phyloP scores from a whole-genome alignment of 164 flowering plant genomes.

The Akebia trifoliata region DNA sequence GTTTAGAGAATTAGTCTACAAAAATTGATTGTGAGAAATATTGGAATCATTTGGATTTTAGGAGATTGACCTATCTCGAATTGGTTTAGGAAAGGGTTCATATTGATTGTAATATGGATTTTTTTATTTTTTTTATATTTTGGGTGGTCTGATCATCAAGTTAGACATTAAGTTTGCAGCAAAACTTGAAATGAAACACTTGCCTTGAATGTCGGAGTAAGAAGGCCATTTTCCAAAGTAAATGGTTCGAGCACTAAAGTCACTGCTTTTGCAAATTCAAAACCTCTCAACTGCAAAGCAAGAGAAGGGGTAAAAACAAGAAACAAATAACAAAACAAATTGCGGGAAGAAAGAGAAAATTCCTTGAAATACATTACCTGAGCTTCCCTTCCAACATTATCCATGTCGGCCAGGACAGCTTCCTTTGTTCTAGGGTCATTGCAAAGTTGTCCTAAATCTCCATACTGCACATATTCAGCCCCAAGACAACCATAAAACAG shows the following conservation, averaged over 20 bases:
- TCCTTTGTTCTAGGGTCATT: conserved; percentile 67
- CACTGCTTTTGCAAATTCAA: conserved; percentile 86
- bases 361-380: conserved; percentile 39
- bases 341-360: not conserved
- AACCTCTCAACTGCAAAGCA: conserved; percentile 75
- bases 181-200: conserved; percentile 10
- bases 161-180: no score
- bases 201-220: conserved; percentile 93
- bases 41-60: no score
- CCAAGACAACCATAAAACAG: conserved; percentile 2
- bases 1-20: no score
- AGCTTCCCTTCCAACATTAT: conserved; percentile 77
- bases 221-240: conserved; percentile 79
- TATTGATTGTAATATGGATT: no score
- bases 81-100: no score
- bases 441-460: conserved; percentile 57
- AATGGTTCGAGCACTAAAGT: conserved; percentile 80
- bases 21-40: no score
- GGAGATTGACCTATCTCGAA: no score
- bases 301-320: not conserved
- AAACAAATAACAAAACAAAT: not conserved
- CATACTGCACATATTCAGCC: conserved; percentile 40
- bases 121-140: no score
- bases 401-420: conserved; percentile 88
- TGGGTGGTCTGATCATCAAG: no score